Base-by-base conservation (phyloP, 2,329 filamentous ascomycete species). In the Emergomyces pasteurianus region DNA sequence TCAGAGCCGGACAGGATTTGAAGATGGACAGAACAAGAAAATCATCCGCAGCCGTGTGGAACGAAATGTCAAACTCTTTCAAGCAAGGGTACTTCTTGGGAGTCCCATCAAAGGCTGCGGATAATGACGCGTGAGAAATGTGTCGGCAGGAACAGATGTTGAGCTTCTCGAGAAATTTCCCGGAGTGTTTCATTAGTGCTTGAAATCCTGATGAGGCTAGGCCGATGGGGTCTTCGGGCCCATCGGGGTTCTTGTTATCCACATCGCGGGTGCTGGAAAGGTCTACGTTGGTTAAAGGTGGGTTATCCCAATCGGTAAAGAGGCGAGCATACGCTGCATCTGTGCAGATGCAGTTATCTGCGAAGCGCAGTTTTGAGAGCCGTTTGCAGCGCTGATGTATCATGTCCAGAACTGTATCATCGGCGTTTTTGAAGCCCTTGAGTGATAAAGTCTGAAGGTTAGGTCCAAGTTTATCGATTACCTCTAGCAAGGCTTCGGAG, bases 111-210 rank as follows among this genome's bases (percentile, higher is more conserved):
- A 97, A 96, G 0, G 88, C 86, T 10, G 86, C 81, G 63, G 89
- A 84, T 62, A 96, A 91, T 0, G 89, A 85, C 18, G 82, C 76
- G 40, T 81, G 79, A 1, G 84, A 81, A 64, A 97, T 92, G 71
- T 96, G 88, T 2, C 92, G 86, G 70, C 90, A 95, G 0, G 87
- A 89, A 16, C 89, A 83, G n/a, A 96, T 78, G 69, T 95, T 89
- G 40, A 97, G 78, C 47, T 81, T 77, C 62, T 80, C 79, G 1
- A 97, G 74, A 12, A 75, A 78, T 1, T 75, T 70, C 3, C 89
- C 89, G 0, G 91, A 96, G 70, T 96, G 92, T 0, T 78, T 76
- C 89, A 96, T 96, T 50, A 96, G 75, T 0, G 90, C 89, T 65
- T 81, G 78, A 75, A 97, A 92, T 0, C 88, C 91, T 6, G 81